Conservation (phyloP, 176 grass and related monocot species). For the Calamus simplicifolius region DNA sequence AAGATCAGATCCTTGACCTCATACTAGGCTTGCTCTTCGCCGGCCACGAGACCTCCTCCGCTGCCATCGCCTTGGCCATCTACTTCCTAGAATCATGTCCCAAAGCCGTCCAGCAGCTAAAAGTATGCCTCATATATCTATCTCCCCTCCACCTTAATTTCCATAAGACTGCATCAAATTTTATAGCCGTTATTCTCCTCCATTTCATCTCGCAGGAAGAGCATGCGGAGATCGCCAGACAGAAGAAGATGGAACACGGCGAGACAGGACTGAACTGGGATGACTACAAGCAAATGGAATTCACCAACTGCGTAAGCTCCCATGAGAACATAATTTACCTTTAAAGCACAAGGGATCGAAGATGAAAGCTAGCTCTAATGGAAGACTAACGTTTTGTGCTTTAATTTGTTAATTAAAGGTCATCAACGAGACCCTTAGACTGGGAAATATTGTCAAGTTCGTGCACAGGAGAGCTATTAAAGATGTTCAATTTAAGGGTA, state of each 20-base stretch:
- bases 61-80: slow-evolving; percentile 20
- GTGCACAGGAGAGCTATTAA: slow-evolving; percentile 27
- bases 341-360: too few species aligned
- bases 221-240: slow-evolving; percentile 15
- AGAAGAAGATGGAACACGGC: slow-evolving; percentile 8
- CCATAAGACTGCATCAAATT: too few species aligned
- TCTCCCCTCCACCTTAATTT: too few species aligned
- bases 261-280: slow-evolving; percentile 30
- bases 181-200: too few species aligned
- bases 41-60: slow-evolving; percentile 27
- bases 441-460: slow-evolving; percentile 36
- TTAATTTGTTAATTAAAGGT: slow-evolving; percentile 18
- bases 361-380: too few species aligned
- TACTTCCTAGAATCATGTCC: slow-evolving; percentile 22
- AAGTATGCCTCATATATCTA: background rate
- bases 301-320: slow-evolving; percentile 24
- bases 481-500: slow-evolving; percentile 33
- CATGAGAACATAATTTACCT: too few species aligned
- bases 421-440: slow-evolving; percentile 29
- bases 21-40: slow-evolving; percentile 34
- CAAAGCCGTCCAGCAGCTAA: slow-evolving; percentile 20
- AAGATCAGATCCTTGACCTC: slow-evolving; percentile 29
- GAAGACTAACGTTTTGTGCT: too few species aligned
- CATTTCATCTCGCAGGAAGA: slow-evolving; percentile 19
- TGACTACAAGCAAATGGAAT: slow-evolving; percentile 38